These are phyloP conservation scores for Hebeloma cylindrosporum DNA, from an alignment of 768 basidiomycete genomes.

Conservation along the genomic window DNA sequence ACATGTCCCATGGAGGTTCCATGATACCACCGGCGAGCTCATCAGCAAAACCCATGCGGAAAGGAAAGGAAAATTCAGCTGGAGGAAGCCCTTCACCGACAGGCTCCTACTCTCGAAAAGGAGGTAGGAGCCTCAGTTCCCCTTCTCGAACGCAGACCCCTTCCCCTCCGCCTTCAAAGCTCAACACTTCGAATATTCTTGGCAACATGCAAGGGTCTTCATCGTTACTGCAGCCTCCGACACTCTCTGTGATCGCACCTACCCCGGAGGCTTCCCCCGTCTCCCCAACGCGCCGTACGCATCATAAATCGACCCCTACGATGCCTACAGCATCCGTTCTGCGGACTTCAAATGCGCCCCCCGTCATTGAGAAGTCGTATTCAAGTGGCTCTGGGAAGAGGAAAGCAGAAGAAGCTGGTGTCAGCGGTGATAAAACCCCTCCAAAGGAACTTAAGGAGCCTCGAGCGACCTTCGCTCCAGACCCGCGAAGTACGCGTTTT, in stretches of 20 bases:
- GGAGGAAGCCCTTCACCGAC: slow-evolving; percentile 8
- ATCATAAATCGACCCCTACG: slow-evolving; percentile 31
- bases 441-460: slow-evolving; percentile 57
- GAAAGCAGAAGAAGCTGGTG: slow-evolving; percentile 64
- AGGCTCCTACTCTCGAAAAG: slow-evolving; percentile 17
- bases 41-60: slow-evolving; percentile 17
- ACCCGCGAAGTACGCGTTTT: slow-evolving; percentile 53
- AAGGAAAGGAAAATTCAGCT: slow-evolving; percentile 18
- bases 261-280: slow-evolving; percentile 42
- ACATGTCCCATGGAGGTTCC: slow-evolving; percentile 24
- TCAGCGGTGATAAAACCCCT: slow-evolving; percentile 59
- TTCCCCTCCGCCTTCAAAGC: slow-evolving; percentile 26
- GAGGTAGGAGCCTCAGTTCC: slow-evolving; percentile 21
- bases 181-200: slow-evolving; percentile 24
- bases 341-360: slow-evolving; percentile 28
- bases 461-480: slow-evolving; percentile 62
- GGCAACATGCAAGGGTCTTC: slow-evolving; percentile 26
- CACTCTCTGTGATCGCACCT: slow-evolving; percentile 39
- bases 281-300: slow-evolving; percentile 26
- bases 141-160: slow-evolving; percentile 21
- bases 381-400: slow-evolving; percentile 54
- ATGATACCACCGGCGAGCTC: slow-evolving; percentile 20
- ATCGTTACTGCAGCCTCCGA: slow-evolving; percentile 37
- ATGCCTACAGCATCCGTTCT: slow-evolving; percentile 30
- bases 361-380: slow-evolving; percentile 34